Percentiles rank a stretch among this genome's conserved stretches.
These are phyloP conservation scores for Pholiota microspora DNA, from an alignment of 768 basidiomycete genomes.

Conservation along the genomic window DNA sequence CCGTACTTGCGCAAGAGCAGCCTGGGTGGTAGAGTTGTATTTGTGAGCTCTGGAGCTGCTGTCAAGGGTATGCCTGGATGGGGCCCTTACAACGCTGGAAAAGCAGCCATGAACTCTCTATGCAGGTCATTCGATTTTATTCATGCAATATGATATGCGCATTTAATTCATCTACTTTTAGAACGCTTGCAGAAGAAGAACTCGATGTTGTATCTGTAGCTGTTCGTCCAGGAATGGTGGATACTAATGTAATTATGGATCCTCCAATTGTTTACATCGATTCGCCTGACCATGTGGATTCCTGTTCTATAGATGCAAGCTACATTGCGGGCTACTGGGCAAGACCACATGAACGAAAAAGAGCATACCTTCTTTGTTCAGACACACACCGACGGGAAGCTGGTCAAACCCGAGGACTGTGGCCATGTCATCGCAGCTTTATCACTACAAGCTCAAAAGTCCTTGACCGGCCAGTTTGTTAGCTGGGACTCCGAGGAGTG, in stretches of 20 bases:
- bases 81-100: slow-evolving; percentile 81
- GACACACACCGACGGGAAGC: slow-evolving; percentile 58
- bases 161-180: slow-evolving; percentile 23
- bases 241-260: slow-evolving; percentile 62
- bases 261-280: not conserved
- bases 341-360: slow-evolving; percentile 47
- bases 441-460: slow-evolving; percentile 58
- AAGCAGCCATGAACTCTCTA: slow-evolving; percentile 89
- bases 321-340: slow-evolving; percentile 48
- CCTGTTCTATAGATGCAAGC: slow-evolving; percentile 73
- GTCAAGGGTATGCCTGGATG: slow-evolving; percentile 64
- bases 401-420: slow-evolving; percentile 71
- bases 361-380: slow-evolving; percentile 60
- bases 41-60: slow-evolving; percentile 87
- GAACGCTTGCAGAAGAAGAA: slow-evolving; percentile 86
- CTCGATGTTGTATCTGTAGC: slow-evolving; percentile 71
- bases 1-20: slow-evolving; percentile 66
- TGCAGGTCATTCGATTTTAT: no score
- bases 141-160: no score
- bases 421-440: slow-evolving; percentile 81
- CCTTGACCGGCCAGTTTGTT: slow-evolving; percentile 74
- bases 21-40: slow-evolving; percentile 64
- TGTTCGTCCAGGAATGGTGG: slow-evolving; percentile 84
- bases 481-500: slow-evolving; percentile 78
- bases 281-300: not conserved